Conservation (phyloP, 2,329 filamentous ascomycete genomes). For the Fusarium camptoceras region DNA sequence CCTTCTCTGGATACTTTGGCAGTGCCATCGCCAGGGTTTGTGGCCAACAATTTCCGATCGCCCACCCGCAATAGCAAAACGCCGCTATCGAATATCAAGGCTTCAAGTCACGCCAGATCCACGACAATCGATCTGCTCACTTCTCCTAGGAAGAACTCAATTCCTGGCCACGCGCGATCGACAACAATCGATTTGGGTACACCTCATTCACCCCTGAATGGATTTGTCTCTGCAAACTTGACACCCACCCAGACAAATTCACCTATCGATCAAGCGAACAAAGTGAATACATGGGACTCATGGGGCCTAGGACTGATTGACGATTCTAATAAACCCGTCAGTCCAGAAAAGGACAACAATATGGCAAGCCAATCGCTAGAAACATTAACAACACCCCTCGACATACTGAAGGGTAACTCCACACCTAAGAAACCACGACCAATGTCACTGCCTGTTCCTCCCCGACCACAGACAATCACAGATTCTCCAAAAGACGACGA, state of each 20-base stretch:
- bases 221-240: slow-evolving; percentile 15
- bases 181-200: slow-evolving; percentile 31
- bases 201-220: slow-evolving; percentile 28
- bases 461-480: slow-evolving; percentile 7
- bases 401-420: not conserved
- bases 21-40: slow-evolving; percentile 6
- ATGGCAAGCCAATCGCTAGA: slow-evolving; percentile 8
- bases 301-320: slow-evolving; percentile 35
- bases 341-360: slow-evolving; percentile 13
- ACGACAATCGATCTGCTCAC: slow-evolving; percentile 30
- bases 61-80: not conserved
- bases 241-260: slow-evolving; percentile 18
- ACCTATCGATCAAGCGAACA: slow-evolving; percentile 19
- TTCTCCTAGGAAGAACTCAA: slow-evolving; percentile 16
- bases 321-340: slow-evolving; percentile 17
- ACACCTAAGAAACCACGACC: slow-evolving; percentile 4
- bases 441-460: slow-evolving; percentile 12
- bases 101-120: slow-evolving; percentile 32
- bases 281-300: slow-evolving; percentile 36
- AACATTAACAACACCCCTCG: slow-evolving; percentile 13
- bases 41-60: not conserved
- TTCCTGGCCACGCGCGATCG: slow-evolving; percentile 28
- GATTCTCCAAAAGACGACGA: slow-evolving; percentile 47
- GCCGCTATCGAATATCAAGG: not conserved
- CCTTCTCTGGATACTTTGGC: slow-evolving; percentile 23